A percentile compares a stretch with the other conserved stretches of the same genome.
Evolutionary conservation across 306 rosid species (phyloP).

Genomic region (Acacia acuminata): DNA sequence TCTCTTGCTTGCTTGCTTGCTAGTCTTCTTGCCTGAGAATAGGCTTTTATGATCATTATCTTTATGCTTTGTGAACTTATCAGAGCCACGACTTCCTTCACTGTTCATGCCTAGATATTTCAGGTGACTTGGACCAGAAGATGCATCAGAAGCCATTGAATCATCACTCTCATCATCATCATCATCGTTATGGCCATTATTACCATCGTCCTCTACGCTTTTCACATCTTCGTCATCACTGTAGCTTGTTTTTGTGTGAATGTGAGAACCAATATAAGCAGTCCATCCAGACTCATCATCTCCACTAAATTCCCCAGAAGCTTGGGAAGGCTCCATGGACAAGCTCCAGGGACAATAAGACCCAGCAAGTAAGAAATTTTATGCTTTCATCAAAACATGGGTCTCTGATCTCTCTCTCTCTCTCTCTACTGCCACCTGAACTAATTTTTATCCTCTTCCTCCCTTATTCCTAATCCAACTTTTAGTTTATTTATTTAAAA

Average conservation of each 20-base stretch:
- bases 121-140: conserved; percentile 62
- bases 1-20: conserved; percentile 39
- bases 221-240: conserved; percentile 4
- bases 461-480: conserved; percentile 27
- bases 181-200: not conserved
- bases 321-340: conserved; percentile 59
- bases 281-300: conserved; percentile 86
- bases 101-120: conserved; percentile 32
- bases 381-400: conserved; percentile 14
- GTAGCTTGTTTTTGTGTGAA: conserved; percentile 18
- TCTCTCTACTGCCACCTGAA: not conserved
- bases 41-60: conserved; percentile 29
- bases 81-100: conserved; percentile 36
- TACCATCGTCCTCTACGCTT: not conserved
- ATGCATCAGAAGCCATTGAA: conserved; percentile 83
- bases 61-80: conserved; percentile 6
- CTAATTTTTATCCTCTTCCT: conserved; percentile 20
- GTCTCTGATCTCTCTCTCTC: not conserved
- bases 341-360: not conserved
- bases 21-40: conserved; percentile 35
- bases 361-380: not conserved
- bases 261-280: conserved; percentile 57
- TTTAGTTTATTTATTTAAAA: not conserved
- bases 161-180: conserved; percentile 47
- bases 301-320: conserved; percentile 38